Evolutionary conservation across 1,139 yeast genomes (phyloP).

Genomic region (Blastobotrys raffinosifermentans): DNA sequence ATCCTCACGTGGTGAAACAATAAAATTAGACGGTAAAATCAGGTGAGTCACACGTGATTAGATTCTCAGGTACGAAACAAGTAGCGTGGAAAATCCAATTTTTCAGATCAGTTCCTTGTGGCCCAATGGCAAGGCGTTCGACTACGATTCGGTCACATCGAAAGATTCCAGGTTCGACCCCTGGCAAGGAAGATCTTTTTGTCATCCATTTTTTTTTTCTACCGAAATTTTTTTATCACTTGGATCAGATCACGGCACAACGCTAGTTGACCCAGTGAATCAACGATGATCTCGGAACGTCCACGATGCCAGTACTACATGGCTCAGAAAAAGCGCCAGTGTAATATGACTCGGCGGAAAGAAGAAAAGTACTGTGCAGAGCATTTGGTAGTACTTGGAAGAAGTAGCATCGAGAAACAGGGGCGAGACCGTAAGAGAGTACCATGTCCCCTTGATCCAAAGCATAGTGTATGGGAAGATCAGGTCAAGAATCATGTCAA

Average conservation of each 20-base stretch:
- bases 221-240: neutral
- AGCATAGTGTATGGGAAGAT: slow-evolving; percentile 62
- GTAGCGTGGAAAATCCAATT: neutral
- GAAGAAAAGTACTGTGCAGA: slow-evolving; percentile 56
- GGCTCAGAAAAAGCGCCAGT: slow-evolving; percentile 34
- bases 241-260: no score
- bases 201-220: slow-evolving; percentile 6
- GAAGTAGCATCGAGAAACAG: slow-evolving; percentile 5
- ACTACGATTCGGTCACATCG: slow-evolving; percentile 27
- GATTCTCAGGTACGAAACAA: neutral
- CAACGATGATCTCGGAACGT: neutral
- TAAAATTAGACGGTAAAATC: no score
- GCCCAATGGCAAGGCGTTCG: slow-evolving; percentile 30
- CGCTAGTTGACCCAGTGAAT: neutral
- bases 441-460: slow-evolving; percentile 72
- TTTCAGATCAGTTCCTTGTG: slow-evolving; percentile 21
- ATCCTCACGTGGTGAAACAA: no score
- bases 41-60: no score
- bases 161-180: slow-evolving; percentile 36
- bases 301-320: slow-evolving; percentile 11
- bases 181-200: slow-evolving; percentile 32
- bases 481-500: slow-evolving; percentile 52
- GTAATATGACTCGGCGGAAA: slow-evolving; percentile 56
- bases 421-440: slow-evolving; percentile 42
- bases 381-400: slow-evolving; percentile 36